A percentile compares a stretch with the other conserved stretches of the same genome.
Evolutionary conservation across 139 green algal genomes (phyloP).

Genomic region (Chlorella sp.): DNA sequence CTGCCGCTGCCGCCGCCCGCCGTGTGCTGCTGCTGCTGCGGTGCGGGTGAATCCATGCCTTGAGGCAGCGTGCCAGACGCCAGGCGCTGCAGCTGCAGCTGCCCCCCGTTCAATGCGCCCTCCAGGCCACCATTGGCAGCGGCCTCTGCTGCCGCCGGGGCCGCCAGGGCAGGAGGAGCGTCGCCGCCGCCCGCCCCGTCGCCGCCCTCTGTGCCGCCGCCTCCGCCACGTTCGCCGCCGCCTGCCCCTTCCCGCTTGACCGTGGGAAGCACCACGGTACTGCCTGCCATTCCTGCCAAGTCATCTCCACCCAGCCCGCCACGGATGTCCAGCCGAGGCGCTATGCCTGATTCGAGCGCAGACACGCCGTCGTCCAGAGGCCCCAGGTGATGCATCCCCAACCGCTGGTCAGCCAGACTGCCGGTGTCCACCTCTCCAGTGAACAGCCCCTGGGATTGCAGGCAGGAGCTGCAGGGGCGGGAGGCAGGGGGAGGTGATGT

Average conservation of each 20-base stretch:
- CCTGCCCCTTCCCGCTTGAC: not conserved
- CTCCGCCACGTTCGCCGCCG: not conserved
- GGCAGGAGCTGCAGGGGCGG: conserved; percentile 26
- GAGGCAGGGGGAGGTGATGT: not conserved
- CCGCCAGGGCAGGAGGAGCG: too few relatives aligned
- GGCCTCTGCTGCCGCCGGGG: too few relatives aligned
- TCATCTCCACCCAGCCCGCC: not conserved
- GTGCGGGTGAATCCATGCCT: not conserved
- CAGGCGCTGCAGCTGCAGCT: conserved; percentile 4
- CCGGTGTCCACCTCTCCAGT: conserved; percentile 57
- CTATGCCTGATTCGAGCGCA: conserved; percentile 38
- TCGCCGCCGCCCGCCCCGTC: not conserved
- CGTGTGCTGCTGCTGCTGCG: conserved; percentile 16
- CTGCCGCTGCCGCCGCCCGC: not conserved
- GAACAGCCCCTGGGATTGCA: conserved; percentile 59
- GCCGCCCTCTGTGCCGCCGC: not conserved
- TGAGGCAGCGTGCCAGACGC: not conserved
- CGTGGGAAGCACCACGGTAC: not conserved
- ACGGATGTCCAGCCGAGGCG: not conserved
- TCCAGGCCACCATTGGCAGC: not conserved
- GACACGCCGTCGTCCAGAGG: conserved; percentile 29
- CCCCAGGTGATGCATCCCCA: conserved; percentile 60
- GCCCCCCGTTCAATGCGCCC: not conserved
- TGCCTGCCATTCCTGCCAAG: not conserved
- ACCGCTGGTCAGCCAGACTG: conserved; percentile 24